Evolutionary conservation across 768 basidiomycete genomes (phyloP), one percentile per base, ranked within the genome.

Genomic region (Leccinellum rugosiceps): DNA sequence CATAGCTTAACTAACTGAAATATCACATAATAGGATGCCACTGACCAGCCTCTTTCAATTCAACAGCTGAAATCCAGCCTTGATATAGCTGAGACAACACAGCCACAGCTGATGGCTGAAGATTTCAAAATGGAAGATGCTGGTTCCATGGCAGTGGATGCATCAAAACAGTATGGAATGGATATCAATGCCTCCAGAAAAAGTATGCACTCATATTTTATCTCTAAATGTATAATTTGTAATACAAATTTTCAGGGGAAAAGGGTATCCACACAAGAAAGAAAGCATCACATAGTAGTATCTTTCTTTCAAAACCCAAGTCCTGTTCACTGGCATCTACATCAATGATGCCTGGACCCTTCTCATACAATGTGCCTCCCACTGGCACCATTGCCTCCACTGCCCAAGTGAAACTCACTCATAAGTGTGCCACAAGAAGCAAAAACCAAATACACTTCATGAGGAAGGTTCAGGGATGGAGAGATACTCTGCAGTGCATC

Each of bases 391-490:
- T 4, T 38, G 17, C 15, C 9, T 23, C 31, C 30, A 58, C 14
- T 10, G 23, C 9, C n/a, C 57, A 50, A 25, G 9, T 15, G 2
- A 25, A 1, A 45, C 2, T 1, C 1, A 28, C 3, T 6, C 38
- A 52, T 14, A 5, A 44, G 15, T 10, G 46, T 4, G 1, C n/a
- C n/a, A n/a, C n/a, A n/a, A 46, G 13, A 35, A 23, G 6, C 10
- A 5, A 6, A 9, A 0, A 6, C 4, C 50, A 48, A 0, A 3
- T 2, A 21, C 4, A 6, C 6, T 51, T n/a, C n/a, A n/a, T 58
- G 14, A 7, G 14, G 4, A 57, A 26, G 14, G 46, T 70, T 43
- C 60, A 59, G 11, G 1, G 13, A 1, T 72, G 72, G 70, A 25
- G 31, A 28, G 7, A 52, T 8, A 31, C 30, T 21, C 6, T 72